Evolutionary conservation across 164 flowering plant genomes (phyloP).

Genomic region (Saururus chinensis): DNA sequence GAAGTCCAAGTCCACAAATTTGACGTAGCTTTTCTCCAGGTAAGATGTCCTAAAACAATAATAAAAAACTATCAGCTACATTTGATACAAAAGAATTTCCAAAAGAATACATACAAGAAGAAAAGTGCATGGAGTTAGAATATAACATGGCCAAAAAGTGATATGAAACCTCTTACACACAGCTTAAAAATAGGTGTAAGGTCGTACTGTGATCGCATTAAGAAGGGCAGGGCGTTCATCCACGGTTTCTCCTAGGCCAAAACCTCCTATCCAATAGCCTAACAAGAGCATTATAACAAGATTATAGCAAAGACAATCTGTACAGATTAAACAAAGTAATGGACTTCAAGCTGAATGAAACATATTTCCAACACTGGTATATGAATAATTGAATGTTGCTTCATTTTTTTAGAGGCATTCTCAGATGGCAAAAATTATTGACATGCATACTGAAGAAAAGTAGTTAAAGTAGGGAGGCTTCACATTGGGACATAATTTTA

Average conservation of each 20-base stretch:
- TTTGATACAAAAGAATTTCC: neutral
- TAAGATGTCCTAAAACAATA: constrained; percentile 41
- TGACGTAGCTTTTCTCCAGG: constrained; percentile 61
- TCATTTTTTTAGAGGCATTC: no score
- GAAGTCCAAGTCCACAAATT: constrained; percentile 73
- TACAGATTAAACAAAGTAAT: neutral
- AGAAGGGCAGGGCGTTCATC: constrained; percentile 69
- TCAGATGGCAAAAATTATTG: no score
- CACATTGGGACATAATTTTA: no score
- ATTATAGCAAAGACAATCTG: neutral
- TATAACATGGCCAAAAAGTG: no score
- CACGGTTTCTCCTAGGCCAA: constrained; percentile 86
- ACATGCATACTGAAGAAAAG: no score
- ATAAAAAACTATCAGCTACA: neutral
- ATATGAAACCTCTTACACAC: neutral
- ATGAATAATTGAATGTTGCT: no score
- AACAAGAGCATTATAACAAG: constrained; percentile 5
- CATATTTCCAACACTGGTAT: no score
- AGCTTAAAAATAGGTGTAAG: neutral
- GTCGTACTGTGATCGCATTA: constrained; percentile 47
- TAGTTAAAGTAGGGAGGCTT: no score
- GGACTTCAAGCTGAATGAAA: no score
- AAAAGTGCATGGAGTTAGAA: no score
- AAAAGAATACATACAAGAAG: neutral
- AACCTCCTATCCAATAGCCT: constrained; percentile 93